phyloP scores from a whole-genome alignment of 1,284 basidiomycete species.

The Mycena citricolor region DNA sequence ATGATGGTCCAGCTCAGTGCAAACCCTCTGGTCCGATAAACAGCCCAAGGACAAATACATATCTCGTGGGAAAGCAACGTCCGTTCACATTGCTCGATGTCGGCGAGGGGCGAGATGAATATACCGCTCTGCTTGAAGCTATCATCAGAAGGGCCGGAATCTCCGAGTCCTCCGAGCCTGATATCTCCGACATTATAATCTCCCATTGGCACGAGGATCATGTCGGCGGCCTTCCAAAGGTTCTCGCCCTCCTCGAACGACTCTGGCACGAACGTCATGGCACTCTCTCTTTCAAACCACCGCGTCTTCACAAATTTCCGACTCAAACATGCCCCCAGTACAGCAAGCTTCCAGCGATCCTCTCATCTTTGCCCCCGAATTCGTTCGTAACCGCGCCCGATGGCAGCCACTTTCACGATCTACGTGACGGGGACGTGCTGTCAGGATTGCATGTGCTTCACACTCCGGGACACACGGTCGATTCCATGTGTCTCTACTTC shows the following conservation, averaged over 20 bases:
- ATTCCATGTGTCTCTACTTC: slow-evolving; percentile 78
- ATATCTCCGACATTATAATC: slow-evolving; percentile 83
- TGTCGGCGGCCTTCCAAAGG: slow-evolving; percentile 70
- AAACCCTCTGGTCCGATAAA: slow-evolving; percentile 4
- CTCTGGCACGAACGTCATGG: slow-evolving; percentile 53
- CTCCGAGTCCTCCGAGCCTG: slow-evolving; percentile 33
- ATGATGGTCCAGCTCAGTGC: not conserved
- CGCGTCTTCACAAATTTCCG: slow-evolving; percentile 72
- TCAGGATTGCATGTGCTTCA: slow-evolving; percentile 63
- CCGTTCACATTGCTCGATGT: slow-evolving; percentile 87
- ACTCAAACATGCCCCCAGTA: slow-evolving; percentile 28
- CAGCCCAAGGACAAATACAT: slow-evolving; percentile 86
- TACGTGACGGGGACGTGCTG: slow-evolving; percentile 56
- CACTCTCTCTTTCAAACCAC: slow-evolving; percentile 49
- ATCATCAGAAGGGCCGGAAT: slow-evolving; percentile 49
- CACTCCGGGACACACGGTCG: slow-evolving; percentile 89
- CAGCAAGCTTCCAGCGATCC: slow-evolving; percentile 39
- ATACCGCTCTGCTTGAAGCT: slow-evolving; percentile 65
- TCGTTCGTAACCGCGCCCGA: slow-evolving; percentile 43
- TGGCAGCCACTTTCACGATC: slow-evolving; percentile 51
- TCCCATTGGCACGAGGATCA: slow-evolving; percentile 94
- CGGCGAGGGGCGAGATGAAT: slow-evolving; percentile 75
- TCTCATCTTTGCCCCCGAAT: slow-evolving; percentile 43
- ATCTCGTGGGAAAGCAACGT: slow-evolving; percentile 71
- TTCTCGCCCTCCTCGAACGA: slow-evolving; percentile 65